These are phyloP conservation scores for Acanthamoeba lenticulata DNA, from an alignment of 208 protist species.

Conservation along the genomic window DNA sequence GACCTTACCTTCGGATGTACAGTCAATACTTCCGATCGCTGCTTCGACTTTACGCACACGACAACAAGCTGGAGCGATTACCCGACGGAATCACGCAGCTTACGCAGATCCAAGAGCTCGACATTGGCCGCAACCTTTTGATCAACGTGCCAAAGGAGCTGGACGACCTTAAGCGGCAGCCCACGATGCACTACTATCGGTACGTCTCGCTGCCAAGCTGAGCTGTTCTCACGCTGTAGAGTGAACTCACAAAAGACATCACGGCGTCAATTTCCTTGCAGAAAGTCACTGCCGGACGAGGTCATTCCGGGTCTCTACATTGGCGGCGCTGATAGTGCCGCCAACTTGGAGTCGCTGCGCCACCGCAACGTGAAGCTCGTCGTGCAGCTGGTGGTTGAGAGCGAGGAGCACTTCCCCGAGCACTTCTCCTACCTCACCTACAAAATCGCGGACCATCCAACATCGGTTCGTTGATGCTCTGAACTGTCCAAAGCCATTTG, in stretches of 20 bases:
- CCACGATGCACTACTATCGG: neutral
- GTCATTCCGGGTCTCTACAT: conserved; percentile 34
- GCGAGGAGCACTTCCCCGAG: conserved; percentile 11
- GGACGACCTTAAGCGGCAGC: neutral
- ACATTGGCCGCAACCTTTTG: neutral
- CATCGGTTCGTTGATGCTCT: neutral
- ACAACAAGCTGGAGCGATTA: conserved; percentile 37
- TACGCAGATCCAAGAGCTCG: conserved; percentile 2
- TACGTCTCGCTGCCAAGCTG: neutral
- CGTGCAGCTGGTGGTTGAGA: neutral
- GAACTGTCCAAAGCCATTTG: neutral
- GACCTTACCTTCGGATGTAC: neutral
- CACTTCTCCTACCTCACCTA: conserved; percentile 1
- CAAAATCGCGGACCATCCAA: neutral
- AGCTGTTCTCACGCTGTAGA: neutral
- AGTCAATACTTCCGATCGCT: neutral
- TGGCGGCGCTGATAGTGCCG: neutral
- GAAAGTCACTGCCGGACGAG: conserved; percentile 26
- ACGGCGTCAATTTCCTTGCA: too few relatives aligned
- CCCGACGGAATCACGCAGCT: neutral
- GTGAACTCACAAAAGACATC: neutral
- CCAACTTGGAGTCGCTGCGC: neutral
- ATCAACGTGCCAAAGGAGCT: neutral
- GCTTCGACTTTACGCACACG: neutral
- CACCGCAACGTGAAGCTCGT: neutral